Evolutionary conservation across 306 rosid species (phyloP), one percentile per base, ranked within the genome.

Genomic region (Trifolium repens): DNA sequence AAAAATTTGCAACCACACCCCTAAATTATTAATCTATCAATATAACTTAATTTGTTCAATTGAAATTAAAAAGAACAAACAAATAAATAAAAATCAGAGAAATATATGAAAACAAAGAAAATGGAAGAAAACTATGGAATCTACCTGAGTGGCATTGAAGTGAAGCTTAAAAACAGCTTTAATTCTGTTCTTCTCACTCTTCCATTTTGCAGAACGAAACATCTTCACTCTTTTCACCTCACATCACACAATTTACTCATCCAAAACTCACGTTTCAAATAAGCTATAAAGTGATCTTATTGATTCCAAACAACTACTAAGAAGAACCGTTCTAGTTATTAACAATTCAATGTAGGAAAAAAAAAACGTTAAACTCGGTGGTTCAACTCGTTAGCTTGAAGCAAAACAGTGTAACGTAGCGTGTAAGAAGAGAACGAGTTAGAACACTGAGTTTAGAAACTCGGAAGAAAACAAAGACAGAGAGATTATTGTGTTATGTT

Each of bases 171-270:
- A 96, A 76, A 85, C 87, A 62, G 82, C 86, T 60, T 89, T 92
- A 86, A 92, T 55, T 81, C 84, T 90, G 78, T 83, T 91, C 90
- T 89, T 94, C 64, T 94, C 98, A 81, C 85, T 85, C 79, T 91
- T 90, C 99, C 99, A 90, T 86, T 90, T 88, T 63, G 92, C 82
- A 72, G 97, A 76, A 87, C 88, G 96, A 83, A 94, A 92, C 99
- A 94, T 94, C 15, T 67, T 60, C 10, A 49, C 53, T 73, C 65
- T 61, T 75, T 72, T 16, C 53, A 27, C 69, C 9, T 40, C 44
- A 84, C 60, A 55, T 55, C 15, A 55, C 61, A 55, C 35, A 32
- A 32, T 32, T 32, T 32, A 32, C 35, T 9, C 26, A 46, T 55
- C 30, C 44, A 66, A 79, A 77, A 64, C 30, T 26, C 61, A 54